Conservation (phyloP, 805 yeast species). For the Metschnikowia kunwiensis region DNA sequence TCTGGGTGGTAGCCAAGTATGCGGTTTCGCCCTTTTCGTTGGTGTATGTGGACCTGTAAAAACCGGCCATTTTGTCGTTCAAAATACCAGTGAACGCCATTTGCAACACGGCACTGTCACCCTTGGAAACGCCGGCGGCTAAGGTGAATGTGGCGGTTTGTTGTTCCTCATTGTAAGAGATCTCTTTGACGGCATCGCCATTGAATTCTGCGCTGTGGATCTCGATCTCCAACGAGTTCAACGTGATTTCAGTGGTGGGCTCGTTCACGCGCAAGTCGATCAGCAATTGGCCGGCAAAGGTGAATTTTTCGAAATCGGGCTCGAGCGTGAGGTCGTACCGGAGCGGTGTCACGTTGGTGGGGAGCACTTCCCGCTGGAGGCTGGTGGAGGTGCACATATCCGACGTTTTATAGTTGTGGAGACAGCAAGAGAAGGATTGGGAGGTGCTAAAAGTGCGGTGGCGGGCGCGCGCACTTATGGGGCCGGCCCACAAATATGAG, state of each 20-base stretch:
- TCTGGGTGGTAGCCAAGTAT: constrained; percentile 78
- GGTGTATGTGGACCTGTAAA: constrained; percentile 64
- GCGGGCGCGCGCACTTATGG: constrained; percentile 1
- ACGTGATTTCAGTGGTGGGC: constrained; percentile 41
- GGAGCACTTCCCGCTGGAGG: constrained; percentile 39
- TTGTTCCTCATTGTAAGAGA: constrained; percentile 34
- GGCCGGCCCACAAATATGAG: too few species aligned
- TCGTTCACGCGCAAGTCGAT: constrained; percentile 56
- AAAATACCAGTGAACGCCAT: constrained; percentile 59
- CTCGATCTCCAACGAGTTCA: constrained; percentile 67
- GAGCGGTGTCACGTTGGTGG: constrained; percentile 40
- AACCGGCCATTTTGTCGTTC: constrained; percentile 80
- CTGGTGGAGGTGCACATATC: constrained; percentile 10
- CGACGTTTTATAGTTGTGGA: constrained; percentile 2
- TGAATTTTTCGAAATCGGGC: constrained; percentile 51
- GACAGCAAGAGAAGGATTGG: constrained; percentile 9
- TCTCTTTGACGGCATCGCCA: constrained; percentile 22
- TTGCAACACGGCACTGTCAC: constrained; percentile 42
- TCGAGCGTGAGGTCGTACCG: constrained; percentile 42
- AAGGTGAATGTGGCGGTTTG: constrained; percentile 41
- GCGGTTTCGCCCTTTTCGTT: constrained; percentile 59
- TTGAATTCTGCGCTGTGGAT: constrained; percentile 47
- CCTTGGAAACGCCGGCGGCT: constrained; percentile 33
- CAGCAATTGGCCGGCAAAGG: constrained; percentile 52
- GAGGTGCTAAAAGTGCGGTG: too few species aligned